A percentile compares a stretch with the other conserved stretches of the same genome.
These are phyloP conservation scores for Lophiostoma macrostomum DNA, from an alignment of 495 filamentous ascomycete species.

Conservation along the genomic window DNA sequence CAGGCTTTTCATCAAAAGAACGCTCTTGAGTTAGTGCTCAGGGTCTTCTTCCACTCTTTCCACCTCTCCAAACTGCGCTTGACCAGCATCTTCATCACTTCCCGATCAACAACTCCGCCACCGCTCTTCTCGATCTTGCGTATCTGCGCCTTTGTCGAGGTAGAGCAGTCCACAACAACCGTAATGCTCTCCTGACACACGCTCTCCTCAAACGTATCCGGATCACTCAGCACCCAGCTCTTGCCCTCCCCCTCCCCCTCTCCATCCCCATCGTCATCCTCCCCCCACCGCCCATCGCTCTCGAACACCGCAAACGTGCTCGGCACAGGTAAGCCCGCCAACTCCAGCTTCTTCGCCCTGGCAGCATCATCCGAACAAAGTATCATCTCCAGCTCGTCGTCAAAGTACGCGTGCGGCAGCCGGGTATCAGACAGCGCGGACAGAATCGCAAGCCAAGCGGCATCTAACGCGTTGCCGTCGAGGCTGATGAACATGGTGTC, in stretches of 20 bases:
- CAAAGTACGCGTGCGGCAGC: slow-evolving; percentile 82
- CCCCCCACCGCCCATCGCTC: slow-evolving; percentile 46
- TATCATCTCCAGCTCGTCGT: slow-evolving; percentile 72
- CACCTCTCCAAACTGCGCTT: slow-evolving; percentile 54
- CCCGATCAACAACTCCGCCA: slow-evolving; percentile 59
- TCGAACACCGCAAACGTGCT: slow-evolving; percentile 68
- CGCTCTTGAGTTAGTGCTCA: background rate
- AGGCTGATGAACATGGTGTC: slow-evolving; percentile 86
- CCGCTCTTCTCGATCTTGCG: slow-evolving; percentile 76
- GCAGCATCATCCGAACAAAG: slow-evolving; percentile 63
- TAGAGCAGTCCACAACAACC: slow-evolving; percentile 65
- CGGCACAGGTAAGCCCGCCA: slow-evolving; percentile 63
- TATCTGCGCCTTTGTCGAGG: slow-evolving; percentile 53
- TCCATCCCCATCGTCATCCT: slow-evolving; percentile 30
- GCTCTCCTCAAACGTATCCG: slow-evolving; percentile 84
- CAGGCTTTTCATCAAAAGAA: background rate
- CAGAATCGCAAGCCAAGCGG: slow-evolving; percentile 78
- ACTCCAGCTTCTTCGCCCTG: slow-evolving; percentile 50
- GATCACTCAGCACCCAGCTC: slow-evolving; percentile 79
- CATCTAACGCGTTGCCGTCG: slow-evolving; percentile 87
- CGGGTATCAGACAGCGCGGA: slow-evolving; percentile 76
- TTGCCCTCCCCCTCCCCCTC: slow-evolving; percentile 42
- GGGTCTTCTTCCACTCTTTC: slow-evolving; percentile 48
- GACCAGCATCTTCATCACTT: slow-evolving; percentile 55
- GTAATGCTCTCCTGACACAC: slow-evolving; percentile 71